Percentiles rank a stretch among this genome's conserved stretches.
These are phyloP conservation scores for Domatiomyces globalis DNA, from an alignment of 2,329 filamentous ascomycete species.

Conservation along the genomic window DNA sequence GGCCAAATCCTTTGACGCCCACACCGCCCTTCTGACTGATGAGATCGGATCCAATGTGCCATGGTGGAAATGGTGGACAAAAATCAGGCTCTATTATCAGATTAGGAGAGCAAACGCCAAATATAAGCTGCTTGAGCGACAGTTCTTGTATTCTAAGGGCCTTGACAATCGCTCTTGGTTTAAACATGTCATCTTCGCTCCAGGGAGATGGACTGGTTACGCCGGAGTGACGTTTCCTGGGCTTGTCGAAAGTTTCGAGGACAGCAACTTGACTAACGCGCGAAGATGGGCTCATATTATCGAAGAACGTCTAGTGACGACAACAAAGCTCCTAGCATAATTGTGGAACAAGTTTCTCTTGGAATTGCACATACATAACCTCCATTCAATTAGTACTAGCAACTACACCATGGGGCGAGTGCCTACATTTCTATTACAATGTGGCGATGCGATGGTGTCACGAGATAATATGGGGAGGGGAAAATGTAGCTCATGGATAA, in stretches of 20 bases:
- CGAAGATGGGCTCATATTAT: slow-evolving; percentile 22
- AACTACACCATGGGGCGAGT: background rate
- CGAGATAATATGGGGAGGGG: background rate
- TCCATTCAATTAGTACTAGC: background rate
- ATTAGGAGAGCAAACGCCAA: slow-evolving; percentile 58
- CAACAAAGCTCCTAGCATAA: background rate
- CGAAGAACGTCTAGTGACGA: slow-evolving; percentile 4
- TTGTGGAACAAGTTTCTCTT: background rate
- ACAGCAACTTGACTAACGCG: slow-evolving; percentile 31
- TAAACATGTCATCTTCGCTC: slow-evolving; percentile 89
- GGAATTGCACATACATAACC: background rate
- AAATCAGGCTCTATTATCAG: slow-evolving; percentile 47
- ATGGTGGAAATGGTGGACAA: slow-evolving; percentile 66
- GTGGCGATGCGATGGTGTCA: background rate
- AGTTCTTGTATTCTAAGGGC: slow-evolving; percentile 62
- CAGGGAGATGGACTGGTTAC: slow-evolving; percentile 84
- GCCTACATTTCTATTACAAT: background rate
- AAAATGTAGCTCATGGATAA: background rate
- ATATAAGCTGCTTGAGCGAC: slow-evolving; percentile 71
- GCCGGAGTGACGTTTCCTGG: slow-evolving; percentile 56
- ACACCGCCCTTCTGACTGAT: slow-evolving; percentile 34
- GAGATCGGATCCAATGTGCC: slow-evolving; percentile 37
- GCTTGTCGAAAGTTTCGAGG: slow-evolving; percentile 48
- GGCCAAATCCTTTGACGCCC: slow-evolving; percentile 38
- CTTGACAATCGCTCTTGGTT: slow-evolving; percentile 73